phyloP scores from a whole-genome alignment of 2,329 filamentous ascomycete species.

The Clonostachys chloroleuca region DNA sequence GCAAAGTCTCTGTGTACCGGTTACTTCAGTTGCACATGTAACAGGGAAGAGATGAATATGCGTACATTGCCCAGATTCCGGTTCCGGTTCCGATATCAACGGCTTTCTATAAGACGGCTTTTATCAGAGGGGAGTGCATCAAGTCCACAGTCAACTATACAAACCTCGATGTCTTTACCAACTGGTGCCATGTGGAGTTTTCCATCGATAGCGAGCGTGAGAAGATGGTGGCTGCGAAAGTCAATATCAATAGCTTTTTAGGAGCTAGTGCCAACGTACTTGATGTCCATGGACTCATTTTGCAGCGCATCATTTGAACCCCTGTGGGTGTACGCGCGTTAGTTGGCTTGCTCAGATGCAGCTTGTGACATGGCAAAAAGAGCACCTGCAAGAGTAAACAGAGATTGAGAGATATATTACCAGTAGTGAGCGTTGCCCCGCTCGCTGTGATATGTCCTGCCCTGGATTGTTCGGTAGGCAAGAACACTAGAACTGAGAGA shows the following conservation, averaged over 20 bases:
- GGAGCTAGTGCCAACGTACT: neutral
- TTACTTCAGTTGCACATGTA: constrained; percentile 5
- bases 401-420: constrained; percentile 1
- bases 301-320: constrained; percentile 15
- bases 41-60: no score
- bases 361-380: no score
- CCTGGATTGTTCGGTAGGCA: constrained; percentile 18
- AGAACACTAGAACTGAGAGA: constrained; percentile 20
- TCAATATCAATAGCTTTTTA: neutral
- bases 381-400: no score
- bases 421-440: constrained; percentile 3
- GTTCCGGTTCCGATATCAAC: constrained; percentile 9
- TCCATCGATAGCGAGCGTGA: constrained; percentile 2
- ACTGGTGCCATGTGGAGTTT: constrained; percentile 5
- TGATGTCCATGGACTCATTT: constrained; percentile 8
- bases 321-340: no score
- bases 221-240: constrained; percentile 4
- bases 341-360: no score
- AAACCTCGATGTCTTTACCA: constrained; percentile 2
- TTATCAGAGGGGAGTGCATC: neutral
- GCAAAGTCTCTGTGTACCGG: constrained; percentile 23
- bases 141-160: neutral
- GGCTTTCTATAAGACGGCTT: constrained; percentile 5
- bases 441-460: constrained; percentile 20
- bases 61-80: constrained; percentile 5